Evolutionary conservation across 2,329 filamentous ascomycete species (phyloP).

Genomic region (Fusarium abutilonis): DNA sequence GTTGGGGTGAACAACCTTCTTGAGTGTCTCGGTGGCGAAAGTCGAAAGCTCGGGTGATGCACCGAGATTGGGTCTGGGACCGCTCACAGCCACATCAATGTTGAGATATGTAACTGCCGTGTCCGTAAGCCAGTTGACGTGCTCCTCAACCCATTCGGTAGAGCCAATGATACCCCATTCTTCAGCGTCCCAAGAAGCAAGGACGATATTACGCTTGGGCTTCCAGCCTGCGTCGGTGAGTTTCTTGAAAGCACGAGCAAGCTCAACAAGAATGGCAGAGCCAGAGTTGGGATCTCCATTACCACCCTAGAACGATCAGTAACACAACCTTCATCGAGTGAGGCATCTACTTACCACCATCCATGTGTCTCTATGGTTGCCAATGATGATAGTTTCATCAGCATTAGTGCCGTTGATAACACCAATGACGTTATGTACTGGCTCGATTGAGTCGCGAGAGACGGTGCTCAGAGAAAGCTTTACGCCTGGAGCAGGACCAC

Average conservation of each 20-base stretch:
- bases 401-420: slow-evolving; percentile 79
- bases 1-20: slow-evolving; percentile 66
- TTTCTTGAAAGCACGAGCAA: slow-evolving; percentile 75
- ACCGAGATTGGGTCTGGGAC: slow-evolving; percentile 64
- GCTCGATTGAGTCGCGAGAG: slow-evolving; percentile 75
- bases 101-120: slow-evolving; percentile 82
- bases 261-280: slow-evolving; percentile 78
- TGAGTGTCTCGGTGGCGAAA: slow-evolving; percentile 69
- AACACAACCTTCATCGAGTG: rapidly evolving
- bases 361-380: slow-evolving; percentile 76
- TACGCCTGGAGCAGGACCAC: slow-evolving; percentile 62
- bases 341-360: slow-evolving; percentile 35
- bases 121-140: slow-evolving; percentile 76
- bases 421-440: slow-evolving; percentile 82
- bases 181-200: slow-evolving; percentile 76
- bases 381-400: slow-evolving; percentile 77
- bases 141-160: slow-evolving; percentile 89
- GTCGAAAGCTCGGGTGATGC: slow-evolving; percentile 75
- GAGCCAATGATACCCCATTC: slow-evolving; percentile 84
- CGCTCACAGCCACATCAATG: slow-evolving; percentile 74
- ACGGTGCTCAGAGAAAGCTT: slow-evolving; percentile 73
- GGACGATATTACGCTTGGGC: slow-evolving; percentile 76
- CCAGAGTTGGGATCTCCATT: slow-evolving; percentile 87
- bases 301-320: slow-evolving; percentile 63
- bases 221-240: slow-evolving; percentile 81